Evolutionary conservation across 768 basidiomycete species (phyloP).

Genomic region (Suillus discolor): DNA sequence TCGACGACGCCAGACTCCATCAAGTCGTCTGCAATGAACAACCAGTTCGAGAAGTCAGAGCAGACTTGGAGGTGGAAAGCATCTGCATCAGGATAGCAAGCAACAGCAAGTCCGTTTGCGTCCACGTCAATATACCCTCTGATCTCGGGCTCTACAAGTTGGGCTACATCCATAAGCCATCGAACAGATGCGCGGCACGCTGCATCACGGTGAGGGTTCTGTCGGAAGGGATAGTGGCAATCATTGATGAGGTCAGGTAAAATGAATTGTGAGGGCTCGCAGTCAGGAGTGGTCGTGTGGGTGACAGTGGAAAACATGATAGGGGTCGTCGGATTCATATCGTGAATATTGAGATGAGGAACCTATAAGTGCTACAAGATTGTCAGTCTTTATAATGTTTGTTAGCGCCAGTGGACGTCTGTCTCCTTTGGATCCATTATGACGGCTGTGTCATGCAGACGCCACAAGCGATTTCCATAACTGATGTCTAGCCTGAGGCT

Average conservation of each 20-base stretch:
- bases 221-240: constrained; percentile 38
- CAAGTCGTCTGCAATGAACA: constrained; percentile 46
- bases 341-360: neutral
- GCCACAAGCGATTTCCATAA: too few species aligned
- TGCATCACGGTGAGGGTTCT: constrained; percentile 33
- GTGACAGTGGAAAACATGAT: constrained; percentile 28
- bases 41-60: constrained; percentile 62
- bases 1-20: constrained; percentile 34
- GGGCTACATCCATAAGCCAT: constrained; percentile 35
- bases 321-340: neutral
- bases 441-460: too few species aligned
- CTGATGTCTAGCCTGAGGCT: too few species aligned
- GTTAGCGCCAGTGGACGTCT: neutral
- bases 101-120: constrained; percentile 39
- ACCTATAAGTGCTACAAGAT: neutral
- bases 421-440: neutral
- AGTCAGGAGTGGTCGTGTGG: constrained; percentile 14
- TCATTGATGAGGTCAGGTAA: constrained; percentile 44
- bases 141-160: constrained; percentile 31
- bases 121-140: constrained; percentile 50
- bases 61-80: constrained; percentile 61
- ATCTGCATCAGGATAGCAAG: constrained; percentile 36
- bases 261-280: constrained; percentile 28
- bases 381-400: neutral
- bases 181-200: constrained; percentile 38